A percentile compares a stretch with the other conserved stretches of the same genome.
These are phyloP conservation scores for Rhizophora apiculata DNA, from an alignment of 345 rosid genomes.

Conservation along the genomic window DNA sequence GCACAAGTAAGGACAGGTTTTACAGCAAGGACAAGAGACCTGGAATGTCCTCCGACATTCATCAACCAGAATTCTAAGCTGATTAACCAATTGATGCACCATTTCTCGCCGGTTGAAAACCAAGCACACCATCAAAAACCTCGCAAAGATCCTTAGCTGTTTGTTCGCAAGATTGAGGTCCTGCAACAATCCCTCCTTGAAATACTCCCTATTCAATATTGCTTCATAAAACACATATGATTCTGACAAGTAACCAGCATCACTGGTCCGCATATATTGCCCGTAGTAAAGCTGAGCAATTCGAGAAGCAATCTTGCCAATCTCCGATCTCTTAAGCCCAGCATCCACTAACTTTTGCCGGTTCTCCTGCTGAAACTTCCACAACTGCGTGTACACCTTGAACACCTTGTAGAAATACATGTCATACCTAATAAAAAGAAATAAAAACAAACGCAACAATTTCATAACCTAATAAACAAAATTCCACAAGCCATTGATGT, in stretches of 20 bases:
- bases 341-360: conserved; percentile 85
- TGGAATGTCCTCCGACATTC: conserved; percentile 88
- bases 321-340: conserved; percentile 96
- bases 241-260: conserved; percentile 70
- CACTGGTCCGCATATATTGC: conserved; percentile 91
- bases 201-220: conserved; percentile 74
- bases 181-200: conserved; percentile 80
- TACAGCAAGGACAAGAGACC: conserved; percentile 38
- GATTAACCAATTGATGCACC: conserved; percentile 80
- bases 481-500: no score
- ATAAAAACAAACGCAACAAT: not conserved
- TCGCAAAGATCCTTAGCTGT: conserved; percentile 81
- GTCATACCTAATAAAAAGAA: conserved; percentile 56
- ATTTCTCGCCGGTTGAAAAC: conserved; percentile 73
- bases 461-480: not conserved
- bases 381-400: conserved; percentile 90
- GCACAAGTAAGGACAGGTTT: no score
- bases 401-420: conserved; percentile 91
- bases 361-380: conserved; percentile 98
- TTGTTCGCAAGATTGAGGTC: conserved; percentile 82
- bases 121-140: conserved; percentile 91
- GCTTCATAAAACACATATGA: conserved; percentile 91
- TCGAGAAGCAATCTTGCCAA: conserved; percentile 92
- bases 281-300: conserved; percentile 94
- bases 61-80: conserved; percentile 72